Evolutionary conservation across 179 eudicot genomes (phyloP), one percentile per base, ranked within the genome.

Genomic region (Beta corolliflora): DNA sequence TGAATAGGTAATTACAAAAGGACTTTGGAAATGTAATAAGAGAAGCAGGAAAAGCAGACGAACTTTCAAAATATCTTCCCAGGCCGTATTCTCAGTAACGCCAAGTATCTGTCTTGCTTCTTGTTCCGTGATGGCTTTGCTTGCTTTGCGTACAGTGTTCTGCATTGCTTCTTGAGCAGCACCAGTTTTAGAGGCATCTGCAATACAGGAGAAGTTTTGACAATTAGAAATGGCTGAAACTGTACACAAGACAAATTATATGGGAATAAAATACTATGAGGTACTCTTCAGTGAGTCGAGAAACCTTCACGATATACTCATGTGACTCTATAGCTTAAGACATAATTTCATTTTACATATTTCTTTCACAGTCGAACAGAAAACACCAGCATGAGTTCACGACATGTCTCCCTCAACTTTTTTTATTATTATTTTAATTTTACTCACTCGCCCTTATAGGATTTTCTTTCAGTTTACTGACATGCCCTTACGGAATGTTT

Each of bases 31-130:
- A 59, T 18, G n/a, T 59, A 54, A 74, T 9, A 44, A 21, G 23
- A 70, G 8, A 72, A 46, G 16, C 16, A 46, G 56, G 36, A 58
- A 41, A 66, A 5, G 52, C 36, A 64, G 6, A 81, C 91, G 41
- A 52, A 87, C 98, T 92, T 91, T 84, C 73, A 86, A 61, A 46
- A 96, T 90, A 48, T 94, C 98, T 77, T 92, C 94, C 97, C 95
- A 96, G 5, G 98, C 81, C 15, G 98, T 81, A 60, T 89, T 79
- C 86, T 91, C 94, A n/a, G 93, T 46, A 75, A 92, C 94, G 7
- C 99, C 98, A 64, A 96, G 97, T 80, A 96, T 91, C 78, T 96
- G 94, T 86, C 98, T 87, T 11, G 99, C 97, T 86, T 96, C 99
- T 83, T 90, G 93, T 85, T 94, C 99, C 1, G 96, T 90, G 88